A percentile compares a stretch with the other conserved stretches of the same genome.
These are phyloP conservation scores for Aspergillus heteromorphus DNA, from an alignment of 495 filamentous ascomycete species.

Conservation along the genomic window DNA sequence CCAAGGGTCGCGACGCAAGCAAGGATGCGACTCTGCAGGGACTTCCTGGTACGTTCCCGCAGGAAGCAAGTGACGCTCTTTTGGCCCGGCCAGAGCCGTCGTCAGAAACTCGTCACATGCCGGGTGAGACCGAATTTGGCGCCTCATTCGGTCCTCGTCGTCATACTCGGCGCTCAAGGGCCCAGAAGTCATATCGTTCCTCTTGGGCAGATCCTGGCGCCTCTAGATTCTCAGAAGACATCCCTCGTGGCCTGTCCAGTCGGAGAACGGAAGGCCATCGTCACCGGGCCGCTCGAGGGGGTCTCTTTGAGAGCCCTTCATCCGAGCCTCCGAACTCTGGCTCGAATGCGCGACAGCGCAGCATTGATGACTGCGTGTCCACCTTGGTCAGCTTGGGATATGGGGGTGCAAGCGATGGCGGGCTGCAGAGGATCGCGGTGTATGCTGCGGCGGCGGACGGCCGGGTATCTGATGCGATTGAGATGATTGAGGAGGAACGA, in stretches of 20 bases:
- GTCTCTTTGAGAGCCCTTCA: too few relatives aligned
- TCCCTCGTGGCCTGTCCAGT: background rate
- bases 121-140: background rate
- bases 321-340: background rate
- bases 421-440: conserved; percentile 40
- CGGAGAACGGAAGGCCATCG: background rate
- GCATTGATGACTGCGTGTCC: conserved; percentile 42
- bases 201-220: conserved; percentile 15
- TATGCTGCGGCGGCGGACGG: conserved; percentile 49
- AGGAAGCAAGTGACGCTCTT: conserved; percentile 2
- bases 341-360: conserved; percentile 10
- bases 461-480: conserved; percentile 44
- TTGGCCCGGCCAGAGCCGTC: background rate
- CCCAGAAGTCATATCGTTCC: conserved; percentile 13
- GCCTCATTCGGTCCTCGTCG: background rate
- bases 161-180: conserved; percentile 23
- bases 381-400: conserved; percentile 46
- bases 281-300: background rate
- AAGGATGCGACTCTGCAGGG: background rate
- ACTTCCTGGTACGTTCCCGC: conserved; percentile 16
- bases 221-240: background rate
- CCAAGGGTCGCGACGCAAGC: background rate
- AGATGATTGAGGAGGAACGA: conserved; percentile 54
- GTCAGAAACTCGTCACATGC: background rate
- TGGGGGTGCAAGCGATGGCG: conserved; percentile 37